Evolutionary conservation across 2,329 filamentous ascomycete species (phyloP).

Genomic region (Fusarium nisikadoi): DNA sequence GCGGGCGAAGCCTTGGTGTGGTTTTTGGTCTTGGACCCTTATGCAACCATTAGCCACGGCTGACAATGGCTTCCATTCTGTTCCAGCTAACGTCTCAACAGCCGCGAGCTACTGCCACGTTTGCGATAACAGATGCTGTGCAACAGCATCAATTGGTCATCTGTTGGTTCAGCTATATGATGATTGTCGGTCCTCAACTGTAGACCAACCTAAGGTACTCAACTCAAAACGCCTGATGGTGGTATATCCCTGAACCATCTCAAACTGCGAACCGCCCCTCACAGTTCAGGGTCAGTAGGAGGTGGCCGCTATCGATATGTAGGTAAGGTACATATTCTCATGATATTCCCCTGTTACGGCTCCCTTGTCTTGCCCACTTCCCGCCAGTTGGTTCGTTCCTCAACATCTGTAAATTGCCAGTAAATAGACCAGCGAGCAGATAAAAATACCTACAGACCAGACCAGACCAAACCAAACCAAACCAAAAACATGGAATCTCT

Average conservation of each 20-base stretch:
- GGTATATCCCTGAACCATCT: conserved; percentile 37
- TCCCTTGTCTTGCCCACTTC: background rate
- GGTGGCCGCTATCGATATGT: background rate
- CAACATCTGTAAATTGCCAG: background rate
- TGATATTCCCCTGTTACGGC: background rate
- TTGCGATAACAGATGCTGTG: conserved; percentile 23
- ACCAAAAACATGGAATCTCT: conserved; percentile 7
- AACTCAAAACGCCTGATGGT: conserved; percentile 42
- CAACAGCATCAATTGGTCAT: conserved; percentile 9
- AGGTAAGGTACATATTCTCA: background rate
- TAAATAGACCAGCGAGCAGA: background rate
- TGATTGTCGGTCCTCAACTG: background rate
- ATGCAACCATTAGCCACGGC: conserved; percentile 30
- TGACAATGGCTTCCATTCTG: conserved; percentile 15
- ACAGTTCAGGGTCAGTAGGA: conserved; percentile 7
- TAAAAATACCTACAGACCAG: background rate
- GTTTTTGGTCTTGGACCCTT: conserved; percentile 31
- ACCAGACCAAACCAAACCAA: background rate
- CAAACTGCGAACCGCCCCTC: conserved; percentile 13
- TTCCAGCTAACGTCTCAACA: conserved; percentile 20
- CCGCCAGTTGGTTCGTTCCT: background rate
- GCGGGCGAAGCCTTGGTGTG: conserved; percentile 11
- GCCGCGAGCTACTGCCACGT: conserved; percentile 13
- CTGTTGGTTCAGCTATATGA: conserved; percentile 19
- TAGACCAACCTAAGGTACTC: conserved; percentile 10